Percentiles rank a stretch among this genome's conserved stretches.
phyloP scores from a whole-genome alignment of 1,284 basidiomycete species.

The Fistulinella cinereoalba region DNA sequence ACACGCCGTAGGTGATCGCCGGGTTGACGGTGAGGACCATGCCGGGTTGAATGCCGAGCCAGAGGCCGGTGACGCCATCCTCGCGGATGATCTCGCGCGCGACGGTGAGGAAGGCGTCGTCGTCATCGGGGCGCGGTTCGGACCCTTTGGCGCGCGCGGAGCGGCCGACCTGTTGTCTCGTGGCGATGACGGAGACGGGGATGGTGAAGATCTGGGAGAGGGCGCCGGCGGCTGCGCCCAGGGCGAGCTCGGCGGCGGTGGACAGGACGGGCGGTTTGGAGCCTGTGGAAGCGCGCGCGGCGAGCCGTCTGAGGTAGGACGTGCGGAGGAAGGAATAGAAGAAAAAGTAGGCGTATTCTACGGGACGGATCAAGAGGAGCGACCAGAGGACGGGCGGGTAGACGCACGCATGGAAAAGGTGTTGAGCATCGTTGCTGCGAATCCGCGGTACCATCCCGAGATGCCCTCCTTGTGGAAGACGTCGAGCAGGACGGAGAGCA shows the following conservation, averaged over 20 bases:
- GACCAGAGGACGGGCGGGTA: neutral
- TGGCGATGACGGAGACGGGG: conserved; percentile 96
- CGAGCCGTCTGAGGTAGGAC: conserved; percentile 73
- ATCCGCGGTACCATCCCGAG: conserved; percentile 86
- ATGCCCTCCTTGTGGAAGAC: conserved; percentile 82
- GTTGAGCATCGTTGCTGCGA: conserved; percentile 97
- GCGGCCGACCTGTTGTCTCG: conserved; percentile 88
- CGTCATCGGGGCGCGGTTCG: conserved; percentile 34
- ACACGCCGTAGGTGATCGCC: conserved; percentile 97
- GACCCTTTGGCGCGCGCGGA: conserved; percentile 9
- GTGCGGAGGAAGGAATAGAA: conserved; percentile 92
- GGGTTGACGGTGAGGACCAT: conserved; percentile 95
- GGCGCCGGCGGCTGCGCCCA: conserved; percentile 92
- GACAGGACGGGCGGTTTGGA: conserved; percentile 61
- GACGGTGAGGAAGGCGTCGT: conserved; percentile 76
- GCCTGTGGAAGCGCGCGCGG: conserved; percentile 53
- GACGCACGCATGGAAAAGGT: conserved; percentile 92
- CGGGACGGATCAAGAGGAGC: neutral
- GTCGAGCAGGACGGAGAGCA: conserved; percentile 63
- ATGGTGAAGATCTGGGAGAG: conserved; percentile 98
- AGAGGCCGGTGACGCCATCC: conserved; percentile 88
- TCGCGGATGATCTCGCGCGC: conserved; percentile 88
- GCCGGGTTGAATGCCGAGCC: conserved; percentile 92
- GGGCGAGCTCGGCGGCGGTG: conserved; percentile 78
- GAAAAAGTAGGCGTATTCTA: conserved; percentile 99